These are phyloP conservation scores for Stentor coeruleus DNA, from an alignment of 73 alveolate genomes.

Conservation along the genomic window DNA sequence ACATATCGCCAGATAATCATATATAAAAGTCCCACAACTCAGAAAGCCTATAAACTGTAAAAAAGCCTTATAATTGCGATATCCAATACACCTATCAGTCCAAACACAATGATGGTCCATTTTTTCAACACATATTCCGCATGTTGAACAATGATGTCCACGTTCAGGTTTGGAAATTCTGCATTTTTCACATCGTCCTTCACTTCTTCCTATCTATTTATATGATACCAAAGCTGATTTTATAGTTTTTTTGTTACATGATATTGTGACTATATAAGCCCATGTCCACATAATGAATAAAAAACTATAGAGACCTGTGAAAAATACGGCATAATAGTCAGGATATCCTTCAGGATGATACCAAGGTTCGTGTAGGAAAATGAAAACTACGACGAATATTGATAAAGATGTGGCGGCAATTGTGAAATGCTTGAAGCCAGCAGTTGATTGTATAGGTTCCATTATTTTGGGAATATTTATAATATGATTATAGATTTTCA, in stretches of 20 bases:
- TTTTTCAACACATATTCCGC: constrained; percentile 64
- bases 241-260: neutral
- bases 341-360: neutral
- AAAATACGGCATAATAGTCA: neutral
- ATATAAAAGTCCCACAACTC: constrained; percentile 21
- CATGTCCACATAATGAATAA: constrained; percentile 17
- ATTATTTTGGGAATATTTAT: too few species aligned
- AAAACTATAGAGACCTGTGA: neutral
- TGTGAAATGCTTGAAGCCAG: neutral
- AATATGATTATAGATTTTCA: too few species aligned
- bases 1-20: constrained; percentile 1
- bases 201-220: neutral
- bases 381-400: neutral
- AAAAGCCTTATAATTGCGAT: constrained; percentile 66
- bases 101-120: constrained; percentile 87
- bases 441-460: too few species aligned
- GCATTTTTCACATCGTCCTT: constrained; percentile 38
- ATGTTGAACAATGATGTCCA: constrained; percentile 71
- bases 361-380: constrained; percentile 9
- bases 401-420: constrained; percentile 4
- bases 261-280: neutral
- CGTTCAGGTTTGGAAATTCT: constrained; percentile 67
- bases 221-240: neutral
- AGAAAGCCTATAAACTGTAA: constrained; percentile 22
- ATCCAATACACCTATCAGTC: constrained; percentile 74